Base-by-base conservation (phyloP, 2,329 filamentous ascomycete genomes). In the Hypoxylon sp. region DNA sequence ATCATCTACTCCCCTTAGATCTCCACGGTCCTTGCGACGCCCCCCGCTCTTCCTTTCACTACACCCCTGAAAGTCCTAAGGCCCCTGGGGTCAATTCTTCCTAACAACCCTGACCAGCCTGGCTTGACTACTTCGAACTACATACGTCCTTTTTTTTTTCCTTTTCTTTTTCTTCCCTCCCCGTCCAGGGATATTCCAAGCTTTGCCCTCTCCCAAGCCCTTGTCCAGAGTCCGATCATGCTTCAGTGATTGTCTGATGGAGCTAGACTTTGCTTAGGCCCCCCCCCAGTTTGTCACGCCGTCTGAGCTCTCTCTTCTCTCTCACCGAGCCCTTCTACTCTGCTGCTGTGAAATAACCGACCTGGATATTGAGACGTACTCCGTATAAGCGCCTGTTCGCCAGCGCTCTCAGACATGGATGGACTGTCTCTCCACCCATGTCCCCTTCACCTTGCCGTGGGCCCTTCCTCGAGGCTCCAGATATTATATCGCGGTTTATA, bases 361-460 rank as follows among this genome's bases (percentile, higher is more conserved):
- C 52, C 53, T 63, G 57, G 57, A 48, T 58, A 20, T 65, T 60
- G 62, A 66, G 58, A 66, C 63, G 61, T 62, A 58, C 50, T 47
- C 58, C 58, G 58, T 61, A 55, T 60, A 65, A 58, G 55, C 49
- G 59, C 59, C 52, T 17, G 54, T 24, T n/a, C 58, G 64, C 62
- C 63, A 65, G 60, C 65, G 60, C 61, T 65, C 63, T 68, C 62
- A 55, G 67, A 65, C 68, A 71, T 66, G 67, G 68, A 50, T 60
- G 51, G 56, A 58, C 46, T 57, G 52, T 62, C 45, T 52, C 47
- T 40, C 31, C 15, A 53, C 51, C 58, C 55, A 51, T 64, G 58
- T 58, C 48, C 18, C 59, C 51, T 33, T 18, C 37, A 29, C 15
- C 53, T 37, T 53, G 24, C 35, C 45, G 37, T 54, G 46, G 48